Evolutionary conservation across 1,139 yeast species (phyloP).

Genomic region (Entelexis paramagnoliae): DNA sequence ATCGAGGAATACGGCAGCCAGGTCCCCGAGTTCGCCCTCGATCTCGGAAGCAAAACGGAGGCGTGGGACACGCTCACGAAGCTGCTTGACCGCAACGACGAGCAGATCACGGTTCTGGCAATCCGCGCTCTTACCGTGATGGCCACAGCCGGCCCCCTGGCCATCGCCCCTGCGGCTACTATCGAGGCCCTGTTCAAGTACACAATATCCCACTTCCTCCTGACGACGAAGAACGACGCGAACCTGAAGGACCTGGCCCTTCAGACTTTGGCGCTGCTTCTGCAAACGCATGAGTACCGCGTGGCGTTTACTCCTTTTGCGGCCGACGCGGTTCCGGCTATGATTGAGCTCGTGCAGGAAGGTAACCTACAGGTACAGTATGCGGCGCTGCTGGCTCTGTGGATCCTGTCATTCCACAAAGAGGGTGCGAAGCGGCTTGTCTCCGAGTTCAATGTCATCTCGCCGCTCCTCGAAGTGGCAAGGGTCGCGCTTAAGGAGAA

Average conservation of each 20-base stretch:
- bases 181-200: slow-evolving; percentile 30
- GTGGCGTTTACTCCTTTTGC: slow-evolving; percentile 45
- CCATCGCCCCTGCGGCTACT: slow-evolving; percentile 7
- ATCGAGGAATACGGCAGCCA: slow-evolving; percentile 50
- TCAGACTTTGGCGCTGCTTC: slow-evolving; percentile 55
- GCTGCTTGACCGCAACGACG: slow-evolving; percentile 38
- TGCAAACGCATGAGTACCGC: slow-evolving; percentile 52
- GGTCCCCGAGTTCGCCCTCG: slow-evolving; percentile 40
- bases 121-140: slow-evolving; percentile 22
- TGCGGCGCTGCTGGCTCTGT: slow-evolving; percentile 61
- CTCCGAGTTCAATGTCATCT: slow-evolving; percentile 35
- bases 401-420: slow-evolving; percentile 73
- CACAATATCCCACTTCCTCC: slow-evolving; percentile 23
- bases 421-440: slow-evolving; percentile 46
- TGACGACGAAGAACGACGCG: slow-evolving; percentile 14
- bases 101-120: slow-evolving; percentile 32
- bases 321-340: slow-evolving; percentile 45
- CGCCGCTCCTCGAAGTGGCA: slow-evolving; percentile 52
- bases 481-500: slow-evolving; percentile 85
- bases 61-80: slow-evolving; percentile 44
- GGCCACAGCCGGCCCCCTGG: slow-evolving; percentile 4
- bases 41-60: slow-evolving; percentile 39
- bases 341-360: slow-evolving; percentile 45
- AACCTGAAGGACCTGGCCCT: slow-evolving; percentile 45
- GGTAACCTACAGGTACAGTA: slow-evolving; percentile 64